Percentiles rank a stretch among this genome's conserved stretches.
phyloP scores from a whole-genome alignment of 75 land plant species.

The Chamaecyparis obtusa region DNA sequence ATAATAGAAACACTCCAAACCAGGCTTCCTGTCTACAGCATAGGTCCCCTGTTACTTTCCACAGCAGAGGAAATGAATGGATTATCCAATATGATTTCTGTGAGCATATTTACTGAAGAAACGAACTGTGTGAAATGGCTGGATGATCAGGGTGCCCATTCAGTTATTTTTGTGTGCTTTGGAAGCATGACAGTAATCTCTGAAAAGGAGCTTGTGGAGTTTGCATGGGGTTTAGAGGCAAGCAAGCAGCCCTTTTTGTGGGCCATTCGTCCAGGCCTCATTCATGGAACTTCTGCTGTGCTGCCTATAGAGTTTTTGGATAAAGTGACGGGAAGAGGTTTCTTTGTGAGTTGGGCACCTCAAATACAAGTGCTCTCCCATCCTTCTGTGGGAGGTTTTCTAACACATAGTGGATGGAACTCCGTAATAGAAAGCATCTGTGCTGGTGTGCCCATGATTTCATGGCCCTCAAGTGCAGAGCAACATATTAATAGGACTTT shows the following conservation, averaged over 20 bases:
- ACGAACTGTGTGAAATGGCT: conserved; percentile 16
- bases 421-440: too few species aligned
- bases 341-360: conserved; percentile 22
- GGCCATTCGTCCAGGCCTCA: not conserved
- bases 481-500: not conserved
- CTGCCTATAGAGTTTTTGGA: conserved; percentile 6
- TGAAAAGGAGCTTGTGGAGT: not conserved
- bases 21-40: too few species aligned
- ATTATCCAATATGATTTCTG: not conserved
- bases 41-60: too few species aligned
- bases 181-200: not conserved
- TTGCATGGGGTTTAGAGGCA: conserved; percentile 18
- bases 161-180: conserved; percentile 17
- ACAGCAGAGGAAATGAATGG: too few species aligned
- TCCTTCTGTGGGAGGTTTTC: conserved; percentile 13
- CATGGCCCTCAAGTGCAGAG: not conserved
- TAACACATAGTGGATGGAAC: conserved; percentile 4
- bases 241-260: conserved; percentile 18
- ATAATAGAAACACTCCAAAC: too few species aligned
- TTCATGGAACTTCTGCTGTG: not conserved
- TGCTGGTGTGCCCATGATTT: not conserved
- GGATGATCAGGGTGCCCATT: not conserved
- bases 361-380: conserved; percentile 17
- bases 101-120: conserved; percentile 8
- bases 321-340: not conserved